Evolutionary conservation across 177 flowering plant species (phyloP), one percentile per base, ranked within the genome.

Genomic region (Telopea speciosissima): DNA sequence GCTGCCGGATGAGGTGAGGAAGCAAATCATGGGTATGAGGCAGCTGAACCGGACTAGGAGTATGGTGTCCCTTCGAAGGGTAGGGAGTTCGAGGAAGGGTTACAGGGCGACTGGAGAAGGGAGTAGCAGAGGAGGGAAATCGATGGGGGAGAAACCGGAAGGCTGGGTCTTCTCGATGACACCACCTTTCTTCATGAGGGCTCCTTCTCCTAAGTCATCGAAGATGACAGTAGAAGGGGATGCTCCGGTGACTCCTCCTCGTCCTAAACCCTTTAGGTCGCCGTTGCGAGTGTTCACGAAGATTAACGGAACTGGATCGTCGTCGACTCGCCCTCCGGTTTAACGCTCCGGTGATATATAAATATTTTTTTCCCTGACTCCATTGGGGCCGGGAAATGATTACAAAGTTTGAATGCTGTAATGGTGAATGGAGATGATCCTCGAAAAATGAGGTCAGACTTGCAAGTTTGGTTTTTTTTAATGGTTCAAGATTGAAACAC

Each of bases 1-100:
- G 62, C 68, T 87, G 54, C 88, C 89, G 24, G 88, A 83, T 26
- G 79, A 81, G n/a, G 79, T 85, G 56, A 68, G 81, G 73, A 77
- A 70, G 70, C 76, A 79, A 71, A 65, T 84, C 11, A 66, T 73
- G 67, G 66, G 19, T 0, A 65, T 5, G 40, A 36, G 71, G 40
- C 73, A 28, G 63, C 66, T 77, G 67, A 77, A 60, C 58, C 73
- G 83, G 9, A 66, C 80, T 24, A 73, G 8, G 14, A 79, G 78
- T 61, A 68, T 73, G 59, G 49, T 31, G 22, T 23, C 40, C 17
- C 64, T 65, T 23, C 66, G 65, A 8, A 16, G 54, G 54, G 1
- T 49, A 13, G 14, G 8, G 54, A 49, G 19, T 49, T 0, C 17
- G 19, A 16, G 54, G 17, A 11, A 6, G 40, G 40, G 40, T 36